These are phyloP conservation scores for Ramaria sp. DNA, from an alignment of 768 basidiomycete genomes.

Conservation along the genomic window DNA sequence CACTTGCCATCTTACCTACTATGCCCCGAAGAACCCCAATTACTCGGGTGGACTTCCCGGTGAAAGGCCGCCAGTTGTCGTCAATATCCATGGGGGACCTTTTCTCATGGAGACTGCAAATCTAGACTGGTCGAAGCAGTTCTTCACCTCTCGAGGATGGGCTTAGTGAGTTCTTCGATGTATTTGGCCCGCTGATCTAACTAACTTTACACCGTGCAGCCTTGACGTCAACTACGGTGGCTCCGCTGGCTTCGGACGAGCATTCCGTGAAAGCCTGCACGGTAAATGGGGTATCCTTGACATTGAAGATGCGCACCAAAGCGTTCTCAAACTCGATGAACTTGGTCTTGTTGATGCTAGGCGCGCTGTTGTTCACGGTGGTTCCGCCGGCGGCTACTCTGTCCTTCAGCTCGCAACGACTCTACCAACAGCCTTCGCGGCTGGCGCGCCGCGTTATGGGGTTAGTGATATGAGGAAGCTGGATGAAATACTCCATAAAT, in stretches of 20 bases:
- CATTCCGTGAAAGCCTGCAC: constrained; percentile 36
- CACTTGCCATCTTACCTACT: constrained; percentile 51
- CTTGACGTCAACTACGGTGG: constrained; percentile 72
- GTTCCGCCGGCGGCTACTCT: constrained; percentile 67
- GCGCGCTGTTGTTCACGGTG: constrained; percentile 59
- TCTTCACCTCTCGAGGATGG: constrained; percentile 60
- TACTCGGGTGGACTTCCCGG: constrained; percentile 39
- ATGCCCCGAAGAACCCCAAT: constrained; percentile 52
- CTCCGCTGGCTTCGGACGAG: constrained; percentile 59
- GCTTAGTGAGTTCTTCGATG: constrained; percentile 39
- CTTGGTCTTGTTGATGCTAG: constrained; percentile 43
- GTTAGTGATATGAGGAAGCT: constrained; percentile 51
- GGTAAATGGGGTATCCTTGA: constrained; percentile 68
- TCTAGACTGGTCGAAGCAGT: constrained; percentile 45
- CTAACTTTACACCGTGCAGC: constrained; percentile 24
- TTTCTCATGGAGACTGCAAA: constrained; percentile 37
- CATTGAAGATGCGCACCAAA: constrained; percentile 51
- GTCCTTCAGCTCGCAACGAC: constrained; percentile 33
- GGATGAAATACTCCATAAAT: constrained; percentile 60
- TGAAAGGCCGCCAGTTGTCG: constrained; percentile 59
- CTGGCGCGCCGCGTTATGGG: constrained; percentile 53
- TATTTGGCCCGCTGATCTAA: neutral
- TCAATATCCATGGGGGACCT: constrained; percentile 64
- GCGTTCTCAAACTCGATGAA: constrained; percentile 37
- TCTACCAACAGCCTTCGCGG: constrained; percentile 43